Evolutionary conservation across 768 basidiomycete species (phyloP).

Genomic region (Lactifluus pinguis): DNA sequence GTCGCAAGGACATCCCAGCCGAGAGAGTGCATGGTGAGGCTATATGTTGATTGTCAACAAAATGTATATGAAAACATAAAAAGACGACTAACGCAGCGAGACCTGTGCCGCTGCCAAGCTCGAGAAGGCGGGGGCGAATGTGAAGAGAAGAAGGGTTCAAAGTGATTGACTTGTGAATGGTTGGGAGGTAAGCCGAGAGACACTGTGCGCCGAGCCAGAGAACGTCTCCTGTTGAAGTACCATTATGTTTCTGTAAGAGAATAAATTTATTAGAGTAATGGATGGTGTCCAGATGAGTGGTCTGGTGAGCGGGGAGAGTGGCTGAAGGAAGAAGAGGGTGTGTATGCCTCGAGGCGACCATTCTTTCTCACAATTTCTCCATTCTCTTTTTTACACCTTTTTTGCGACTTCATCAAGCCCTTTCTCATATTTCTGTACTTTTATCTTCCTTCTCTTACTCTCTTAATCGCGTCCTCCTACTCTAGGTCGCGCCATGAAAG

Average conservation of each 20-base stretch:
- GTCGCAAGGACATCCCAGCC: constrained; percentile 35
- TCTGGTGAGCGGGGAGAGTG: constrained; percentile 45
- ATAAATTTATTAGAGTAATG: constrained; percentile 28
- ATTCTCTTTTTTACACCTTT: constrained; percentile 18
- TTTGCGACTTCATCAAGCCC: not conserved
- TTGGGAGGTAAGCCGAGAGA: no score
- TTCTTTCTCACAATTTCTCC: constrained; percentile 4
- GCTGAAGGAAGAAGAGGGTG: not conserved
- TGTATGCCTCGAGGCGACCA: constrained; percentile 13
- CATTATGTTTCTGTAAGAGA: constrained; percentile 35
- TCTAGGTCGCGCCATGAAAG: constrained; percentile 53
- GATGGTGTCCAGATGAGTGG: constrained; percentile 34
- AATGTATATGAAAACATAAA: not conserved
- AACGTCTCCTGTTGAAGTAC: no score
- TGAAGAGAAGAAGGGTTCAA: no score
- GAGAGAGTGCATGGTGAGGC: constrained; percentile 37
- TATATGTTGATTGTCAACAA: not conserved
- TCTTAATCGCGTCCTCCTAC: constrained; percentile 6
- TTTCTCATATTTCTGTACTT: constrained; percentile 1
- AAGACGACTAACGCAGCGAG: constrained; percentile 51
- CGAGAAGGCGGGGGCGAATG: no score
- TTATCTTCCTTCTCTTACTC: constrained; percentile 1
- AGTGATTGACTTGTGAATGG: no score
- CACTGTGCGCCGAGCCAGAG: no score
- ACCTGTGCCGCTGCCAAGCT: not conserved